phyloP scores from a whole-genome alignment of 2,329 filamentous ascomycete genomes.

The Ceratocystis colombiana region DNA sequence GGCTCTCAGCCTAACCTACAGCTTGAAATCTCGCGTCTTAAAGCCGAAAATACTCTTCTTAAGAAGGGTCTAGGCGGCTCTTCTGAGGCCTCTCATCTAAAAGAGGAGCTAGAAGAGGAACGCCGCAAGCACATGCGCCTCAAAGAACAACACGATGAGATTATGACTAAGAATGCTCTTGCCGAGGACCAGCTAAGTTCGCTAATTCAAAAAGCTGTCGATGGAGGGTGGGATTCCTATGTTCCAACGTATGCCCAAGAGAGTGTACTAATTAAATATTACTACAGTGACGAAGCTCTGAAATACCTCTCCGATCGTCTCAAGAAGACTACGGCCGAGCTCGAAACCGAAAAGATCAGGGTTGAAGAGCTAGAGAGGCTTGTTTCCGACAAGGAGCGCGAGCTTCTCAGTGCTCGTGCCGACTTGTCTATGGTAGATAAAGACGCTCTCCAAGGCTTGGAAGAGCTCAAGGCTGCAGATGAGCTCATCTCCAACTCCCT shows the following conservation, averaged over 20 bases:
- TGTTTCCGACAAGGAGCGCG: slow-evolving; percentile 45
- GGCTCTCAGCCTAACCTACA: slow-evolving; percentile 34
- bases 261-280: slow-evolving; percentile 12
- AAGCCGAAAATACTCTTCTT: slow-evolving; percentile 51
- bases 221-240: slow-evolving; percentile 45
- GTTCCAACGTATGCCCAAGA: not conserved
- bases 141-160: slow-evolving; percentile 46
- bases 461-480: slow-evolving; percentile 51
- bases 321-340: slow-evolving; percentile 38
- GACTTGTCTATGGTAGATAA: slow-evolving; percentile 47
- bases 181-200: slow-evolving; percentile 49
- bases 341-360: slow-evolving; percentile 38
- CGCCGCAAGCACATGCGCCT: slow-evolving; percentile 42
- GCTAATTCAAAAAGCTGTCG: slow-evolving; percentile 42
- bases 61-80: slow-evolving; percentile 45
- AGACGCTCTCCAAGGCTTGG: slow-evolving; percentile 45
- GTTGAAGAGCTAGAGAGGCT: slow-evolving; percentile 40
- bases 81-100: slow-evolving; percentile 45
- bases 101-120: slow-evolving; percentile 47
- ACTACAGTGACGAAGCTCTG: slow-evolving; percentile 28
- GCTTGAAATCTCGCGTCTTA: slow-evolving; percentile 48
- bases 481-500: slow-evolving; percentile 49
- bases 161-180: slow-evolving; percentile 50
- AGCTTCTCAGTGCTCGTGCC: slow-evolving; percentile 43
- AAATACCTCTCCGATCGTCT: slow-evolving; percentile 35